Base-by-base conservation (phyloP, 2,329 filamentous ascomycete genomes). In the Clathrospora elynae region DNA sequence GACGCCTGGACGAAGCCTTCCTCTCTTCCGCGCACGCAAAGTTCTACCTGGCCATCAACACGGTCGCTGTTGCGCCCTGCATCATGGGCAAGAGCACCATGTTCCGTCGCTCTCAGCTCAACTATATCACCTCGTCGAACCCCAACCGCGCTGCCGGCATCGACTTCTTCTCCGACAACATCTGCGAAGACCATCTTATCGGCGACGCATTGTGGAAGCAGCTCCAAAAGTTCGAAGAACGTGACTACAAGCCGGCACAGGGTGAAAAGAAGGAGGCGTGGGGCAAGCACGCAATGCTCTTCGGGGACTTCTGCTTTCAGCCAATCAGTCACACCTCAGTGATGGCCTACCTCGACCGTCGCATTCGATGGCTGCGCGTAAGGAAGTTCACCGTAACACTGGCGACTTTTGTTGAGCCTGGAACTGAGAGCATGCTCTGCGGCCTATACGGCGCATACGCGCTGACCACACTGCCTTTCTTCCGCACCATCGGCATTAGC, bases 71-170 rank as follows among this genome's bases (percentile, higher is more conserved):
- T 37, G 93, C 93, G 0, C 93, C 95, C 6, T 99, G 93, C 71
- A 87, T 95, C 44, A 86, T 97, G 14, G 93, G 93, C 35, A 99
- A 99, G 74, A 95, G 90, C 62, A 97, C 95, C 73, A 97, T 99
- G 91, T 99, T 97, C 73, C 87, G 93, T 46, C 88, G 87, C 49
- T 88, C 89, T 0, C 92, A 99, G 61, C 82, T 99, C 23, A 83
- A 96, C 70, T 80, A 81, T 53, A 81, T 93, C 6, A 86, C 83
- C 1, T 59, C 71, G 0, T 84, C 20, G 70, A 80, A 61, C 68
- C 79, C 23, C 35, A 67, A 37, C 70, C 62, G 53, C 78, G 77
- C 64, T 67, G 83, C 73, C 0, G 95, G 93, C 0, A 85, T 99
- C 53, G 90, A 97, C 70, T 91, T 85, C 72, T 99, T 99, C 72